Conservation (phyloP, 1,284 basidiomycete genomes). For the Ustilago sp. region DNA sequence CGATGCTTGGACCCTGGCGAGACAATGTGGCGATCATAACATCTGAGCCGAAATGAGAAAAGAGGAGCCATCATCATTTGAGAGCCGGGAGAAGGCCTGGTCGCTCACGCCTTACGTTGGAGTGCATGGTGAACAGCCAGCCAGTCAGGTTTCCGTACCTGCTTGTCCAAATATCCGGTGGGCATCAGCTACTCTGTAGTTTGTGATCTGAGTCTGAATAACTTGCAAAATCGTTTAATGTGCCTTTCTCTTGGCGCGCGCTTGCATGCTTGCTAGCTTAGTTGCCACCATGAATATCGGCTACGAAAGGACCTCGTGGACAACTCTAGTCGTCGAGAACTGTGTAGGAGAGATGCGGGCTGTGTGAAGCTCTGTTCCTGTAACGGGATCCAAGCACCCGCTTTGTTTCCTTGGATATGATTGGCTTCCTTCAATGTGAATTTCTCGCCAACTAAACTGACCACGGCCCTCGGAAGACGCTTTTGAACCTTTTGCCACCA, state of each 20-base stretch:
- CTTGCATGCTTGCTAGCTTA: not conserved
- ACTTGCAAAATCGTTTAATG: not conserved
- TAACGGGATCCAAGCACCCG: not conserved
- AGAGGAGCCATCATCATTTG: not conserved
- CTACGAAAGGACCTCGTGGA: not conserved
- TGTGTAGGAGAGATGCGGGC: not conserved
- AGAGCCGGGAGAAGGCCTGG: not conserved
- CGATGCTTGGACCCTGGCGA: not conserved
- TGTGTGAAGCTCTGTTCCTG: not conserved
- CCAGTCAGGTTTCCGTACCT: not conserved
- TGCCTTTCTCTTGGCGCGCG: not conserved
- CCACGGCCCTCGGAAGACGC: conserved; percentile 25
- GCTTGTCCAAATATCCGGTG: not conserved
- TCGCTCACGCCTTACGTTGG: not conserved
- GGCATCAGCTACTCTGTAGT: not conserved
- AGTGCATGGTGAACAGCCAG: not conserved
- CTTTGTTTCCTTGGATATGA: not conserved
- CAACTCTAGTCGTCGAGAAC: not conserved
- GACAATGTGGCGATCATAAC: not conserved
- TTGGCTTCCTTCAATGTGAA: conserved; percentile 9
- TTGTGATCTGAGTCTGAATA: conserved; percentile 1
- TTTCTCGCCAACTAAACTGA: conserved; percentile 1
- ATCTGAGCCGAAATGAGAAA: not conserved
- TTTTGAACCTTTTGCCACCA: conserved; percentile 1
- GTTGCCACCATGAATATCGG: not conserved